Base-by-base conservation (phyloP, 2,329 filamentous ascomycete species). In the Ophiostoma montium region DNA sequence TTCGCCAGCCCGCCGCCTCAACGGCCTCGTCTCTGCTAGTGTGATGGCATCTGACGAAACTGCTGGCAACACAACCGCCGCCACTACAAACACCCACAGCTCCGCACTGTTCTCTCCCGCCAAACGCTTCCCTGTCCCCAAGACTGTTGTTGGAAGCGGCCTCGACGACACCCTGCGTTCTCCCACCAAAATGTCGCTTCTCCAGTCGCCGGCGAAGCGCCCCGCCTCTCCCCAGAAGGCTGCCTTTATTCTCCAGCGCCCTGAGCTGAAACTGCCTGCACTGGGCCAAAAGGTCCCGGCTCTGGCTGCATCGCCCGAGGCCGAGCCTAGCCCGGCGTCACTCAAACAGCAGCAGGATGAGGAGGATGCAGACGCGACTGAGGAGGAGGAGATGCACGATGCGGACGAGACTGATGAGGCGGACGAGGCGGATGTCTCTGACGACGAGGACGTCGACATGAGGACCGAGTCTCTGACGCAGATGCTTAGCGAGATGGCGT, bases 1-100 rank as follows among this genome's bases (percentile, higher is more conserved):
- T 53, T 75, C 73, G 2, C 76, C 77, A 0, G 72, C 77, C 1
- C 76, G 75, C 58, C 66, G 68, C 33, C 59, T 67, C 41, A 87
- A 75, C 0, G 62, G 61, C 2, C 52, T 62, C 1, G 59, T 18
- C 0, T 32, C 48, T 12, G 31, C 64, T 23, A 47, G 48, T 15
- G 47, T 27, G 3, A 10, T 49, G 5, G 48, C 44, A 3, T 49
- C 50, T 2, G 55, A 35, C 15, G 3, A 36, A 18, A 36, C 23
- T 32, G 12, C 42, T 19, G 6, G 16, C 43, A 54, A 60, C 44
- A 49, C 60, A 3, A 2, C 13, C 7, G 11, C 18, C 3, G 11
- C 13, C 16, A 19, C 21, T 15, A 38, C 23, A 13, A 21, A 35
- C 11, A 18, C 18, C 35, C 19, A 31, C 16, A 54, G 56, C 2